A percentile compares a stretch with the other conserved stretches of the same genome.
These are phyloP conservation scores for Simplicillium aogashimaense DNA, from an alignment of 2,329 filamentous ascomycete genomes.

Conservation along the genomic window DNA sequence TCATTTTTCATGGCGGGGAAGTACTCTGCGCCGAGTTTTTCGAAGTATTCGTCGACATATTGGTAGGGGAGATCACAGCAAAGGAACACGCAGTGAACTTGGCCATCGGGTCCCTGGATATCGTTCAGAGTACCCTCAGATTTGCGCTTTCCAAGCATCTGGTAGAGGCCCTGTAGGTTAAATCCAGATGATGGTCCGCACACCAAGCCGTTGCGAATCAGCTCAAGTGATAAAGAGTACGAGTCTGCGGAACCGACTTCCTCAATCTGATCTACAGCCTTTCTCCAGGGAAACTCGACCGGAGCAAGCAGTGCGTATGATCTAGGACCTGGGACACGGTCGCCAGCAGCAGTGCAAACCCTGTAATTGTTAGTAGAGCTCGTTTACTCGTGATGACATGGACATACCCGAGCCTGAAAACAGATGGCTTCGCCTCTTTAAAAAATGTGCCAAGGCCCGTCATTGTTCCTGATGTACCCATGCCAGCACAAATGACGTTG, in stretches of 20 bases:
- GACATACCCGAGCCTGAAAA: conserved; percentile 22
- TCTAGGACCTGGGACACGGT: conserved; percentile 50
- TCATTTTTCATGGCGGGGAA: conserved; percentile 40
- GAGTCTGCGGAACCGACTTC: conserved; percentile 45
- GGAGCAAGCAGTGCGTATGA: conserved; percentile 37
- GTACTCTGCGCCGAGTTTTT: conserved; percentile 36
- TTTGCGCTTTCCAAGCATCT: conserved; percentile 39
- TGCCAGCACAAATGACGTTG: conserved; percentile 43
- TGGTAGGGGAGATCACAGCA: conserved; percentile 57
- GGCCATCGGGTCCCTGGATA: conserved; percentile 32
- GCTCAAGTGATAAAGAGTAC: conserved; percentile 38
- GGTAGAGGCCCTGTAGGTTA: conserved; percentile 40
- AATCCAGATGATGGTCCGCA: conserved; percentile 53
- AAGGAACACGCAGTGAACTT: conserved; percentile 45
- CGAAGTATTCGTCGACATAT: conserved; percentile 50
- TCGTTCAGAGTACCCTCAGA: conserved; percentile 28
- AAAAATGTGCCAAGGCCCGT: conserved; percentile 41
- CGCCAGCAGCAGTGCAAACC: conserved; percentile 46
- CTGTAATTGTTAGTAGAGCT: conserved; percentile 16
- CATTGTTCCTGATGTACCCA: conserved; percentile 47
- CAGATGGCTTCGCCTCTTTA: conserved; percentile 36
- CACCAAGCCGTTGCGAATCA: conserved; percentile 47
- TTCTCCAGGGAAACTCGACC: conserved; percentile 48
- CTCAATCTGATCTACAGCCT: conserved; percentile 43
- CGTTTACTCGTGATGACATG: fast-evolving